phyloP scores from a whole-genome alignment of 148 eudicot genomes.

The Rhododendron kiyosumense region DNA sequence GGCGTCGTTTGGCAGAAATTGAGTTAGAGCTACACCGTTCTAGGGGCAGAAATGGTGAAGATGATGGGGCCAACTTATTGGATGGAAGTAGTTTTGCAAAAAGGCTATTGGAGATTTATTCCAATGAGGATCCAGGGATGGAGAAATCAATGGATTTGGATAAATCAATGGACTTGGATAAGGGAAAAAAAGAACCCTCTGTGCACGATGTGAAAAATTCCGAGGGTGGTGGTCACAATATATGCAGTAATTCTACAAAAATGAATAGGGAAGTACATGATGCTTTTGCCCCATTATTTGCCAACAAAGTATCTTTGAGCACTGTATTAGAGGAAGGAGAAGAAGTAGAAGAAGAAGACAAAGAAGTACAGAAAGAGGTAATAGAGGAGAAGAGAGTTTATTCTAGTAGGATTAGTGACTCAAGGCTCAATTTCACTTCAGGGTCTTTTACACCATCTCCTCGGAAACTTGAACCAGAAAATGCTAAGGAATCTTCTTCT shows the following conservation, averaged over 20 bases:
- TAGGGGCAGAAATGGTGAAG: slow-evolving; percentile 52
- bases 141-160: slow-evolving; percentile 83
- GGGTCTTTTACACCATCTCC: background rate
- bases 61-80: slow-evolving; percentile 27
- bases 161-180: slow-evolving; percentile 10
- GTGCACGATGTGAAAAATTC: slow-evolving; percentile 37
- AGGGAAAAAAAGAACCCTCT: slow-evolving; percentile 41
- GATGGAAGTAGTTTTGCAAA: slow-evolving; percentile 56
- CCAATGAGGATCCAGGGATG: slow-evolving; percentile 81
- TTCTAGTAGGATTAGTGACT: background rate
- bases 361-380: slow-evolving; percentile 79
- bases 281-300: slow-evolving; percentile 16
- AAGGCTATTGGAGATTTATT: slow-evolving; percentile 52
- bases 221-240: slow-evolving; percentile 15
- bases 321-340: slow-evolving; percentile 95
- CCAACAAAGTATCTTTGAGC: slow-evolving; percentile 52
- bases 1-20: slow-evolving; percentile 71
- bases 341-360: slow-evolving; percentile 42
- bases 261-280: slow-evolving; percentile 14
- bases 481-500: slow-evolving; percentile 4
- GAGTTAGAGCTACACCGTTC: slow-evolving; percentile 62
- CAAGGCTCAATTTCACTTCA: background rate
- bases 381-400: slow-evolving; percentile 46
- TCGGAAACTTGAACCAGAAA: slow-evolving; percentile 9
- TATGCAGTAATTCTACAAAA: slow-evolving; percentile 2